Evolutionary conservation across 2,329 filamentous ascomycete genomes (phyloP), one percentile per base, ranked within the genome.

Genomic region (Ophiostoma ips): DNA sequence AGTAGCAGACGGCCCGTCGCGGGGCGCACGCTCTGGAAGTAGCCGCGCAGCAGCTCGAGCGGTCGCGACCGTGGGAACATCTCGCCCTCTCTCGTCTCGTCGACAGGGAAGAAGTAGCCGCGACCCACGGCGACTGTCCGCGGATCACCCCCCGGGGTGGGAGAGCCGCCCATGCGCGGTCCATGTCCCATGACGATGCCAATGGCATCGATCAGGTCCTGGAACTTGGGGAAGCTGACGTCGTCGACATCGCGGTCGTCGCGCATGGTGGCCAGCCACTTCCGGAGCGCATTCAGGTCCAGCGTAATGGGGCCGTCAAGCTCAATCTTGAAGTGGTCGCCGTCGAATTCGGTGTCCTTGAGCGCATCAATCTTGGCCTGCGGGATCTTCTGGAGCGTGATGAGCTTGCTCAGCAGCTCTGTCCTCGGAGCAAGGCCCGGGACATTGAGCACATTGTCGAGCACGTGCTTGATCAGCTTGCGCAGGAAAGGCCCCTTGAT

Each of bases 11-110:
- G 66, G 2, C 73, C 74, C 0, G 75, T 79, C 0, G 70, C 70
- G 1, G 73, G 63, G 6, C 75, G 71, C 3, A 71, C 66, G 31
- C 73, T 77, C 57, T 76, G 72, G 50, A 77, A 77, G 55, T 73
- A 77, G 1, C 76, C 76, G 15, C 75, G 69, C 1, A 72, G 62
- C 30, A 73, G 67, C 8, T 47, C 40, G 6, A 46, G 58, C 48
- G 49, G 46, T 21, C 24, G 54, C 8, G 63, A 60, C 5, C 50
- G 37, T 6, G 57, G 58, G 5, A 71, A 56, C 0, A 58, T 49
- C 0, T 50, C 40, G 1, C 53, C 56, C 19, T 67, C 63, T 1
- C 58, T 54, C 1, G 21, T 55, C 49, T 3, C 59, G 8, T 64
- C 61, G 45, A 70, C 58, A 0, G 72, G 66, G 54, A 77, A 78